Percentiles rank a stretch among this genome's conserved stretches.
Evolutionary conservation across 1,139 yeast species (phyloP).

Genomic region (Zygoascus hellenicus): DNA sequence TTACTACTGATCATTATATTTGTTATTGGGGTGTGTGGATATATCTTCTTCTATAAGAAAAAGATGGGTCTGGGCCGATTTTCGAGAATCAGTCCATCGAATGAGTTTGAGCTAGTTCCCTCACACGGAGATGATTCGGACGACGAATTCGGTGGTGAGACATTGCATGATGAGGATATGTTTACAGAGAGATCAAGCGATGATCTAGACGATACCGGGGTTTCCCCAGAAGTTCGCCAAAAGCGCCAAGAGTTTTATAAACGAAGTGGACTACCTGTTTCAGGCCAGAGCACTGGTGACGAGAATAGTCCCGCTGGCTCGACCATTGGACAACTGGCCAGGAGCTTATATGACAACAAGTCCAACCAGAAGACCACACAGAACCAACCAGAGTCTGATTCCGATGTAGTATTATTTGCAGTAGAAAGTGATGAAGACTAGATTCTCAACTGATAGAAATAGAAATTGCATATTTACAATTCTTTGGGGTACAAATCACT

Average conservation of each 20-base stretch:
- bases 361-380: not conserved
- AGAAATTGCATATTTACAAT: not conserved
- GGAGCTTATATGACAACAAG: constrained; percentile 20
- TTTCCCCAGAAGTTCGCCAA: not conserved
- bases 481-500: no score
- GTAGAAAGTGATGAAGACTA: constrained; percentile 10
- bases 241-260: constrained; percentile 4
- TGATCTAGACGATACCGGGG: constrained; percentile 2
- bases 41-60: constrained; percentile 27
- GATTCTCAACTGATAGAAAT: not conserved
- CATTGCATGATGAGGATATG: constrained; percentile 16
- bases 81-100: constrained; percentile 21
- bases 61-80: constrained; percentile 15
- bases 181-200: constrained; percentile 7
- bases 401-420: constrained; percentile 7
- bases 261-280: constrained; percentile 2
- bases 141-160: constrained; percentile 17
- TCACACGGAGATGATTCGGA: constrained; percentile 20
- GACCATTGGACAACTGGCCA: constrained; percentile 20
- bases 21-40: constrained; percentile 26
- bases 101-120: constrained; percentile 30
- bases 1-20: constrained; percentile 29
- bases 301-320: constrained; percentile 8
- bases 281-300: not conserved
- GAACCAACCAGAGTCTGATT: constrained; percentile 2